Evolutionary conservation across 83 land plant species (phyloP).

Genomic region (Picea engelmannii): DNA sequence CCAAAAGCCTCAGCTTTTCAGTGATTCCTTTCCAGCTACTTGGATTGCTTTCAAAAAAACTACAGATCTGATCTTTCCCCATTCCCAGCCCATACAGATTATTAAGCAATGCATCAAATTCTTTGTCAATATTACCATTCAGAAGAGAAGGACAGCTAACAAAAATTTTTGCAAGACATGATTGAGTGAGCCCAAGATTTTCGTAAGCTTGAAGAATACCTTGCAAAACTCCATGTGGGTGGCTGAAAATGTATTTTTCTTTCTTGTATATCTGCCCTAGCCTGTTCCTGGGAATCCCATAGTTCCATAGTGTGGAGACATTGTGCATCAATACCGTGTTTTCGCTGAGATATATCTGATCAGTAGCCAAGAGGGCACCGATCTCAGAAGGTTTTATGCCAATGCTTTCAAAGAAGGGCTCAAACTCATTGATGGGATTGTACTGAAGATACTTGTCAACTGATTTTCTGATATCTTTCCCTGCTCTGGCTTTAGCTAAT

Average conservation of each 20-base stretch:
- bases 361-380: slow-evolving; percentile 27
- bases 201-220: no score
- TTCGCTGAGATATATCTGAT: slow-evolving; percentile 44
- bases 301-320: slow-evolving; percentile 40
- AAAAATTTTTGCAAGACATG: slow-evolving; percentile 23
- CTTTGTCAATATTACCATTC: slow-evolving; percentile 29
- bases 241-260: no score
- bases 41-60: slow-evolving; percentile 27
- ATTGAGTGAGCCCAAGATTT: no score
- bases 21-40: slow-evolving; percentile 36
- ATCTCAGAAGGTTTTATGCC: slow-evolving; percentile 52
- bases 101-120: slow-evolving; percentile 29
- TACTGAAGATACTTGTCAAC: slow-evolving; percentile 35
- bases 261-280: no score
- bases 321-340: slow-evolving; percentile 41
- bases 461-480: background rate
- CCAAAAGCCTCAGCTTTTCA: slow-evolving; percentile 26
- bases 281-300: slow-evolving; percentile 41
- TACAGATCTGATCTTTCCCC: slow-evolving; percentile 25
- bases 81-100: slow-evolving; percentile 28
- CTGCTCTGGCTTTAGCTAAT: slow-evolving; percentile 22
- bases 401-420: slow-evolving; percentile 71
- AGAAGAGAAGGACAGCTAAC: slow-evolving; percentile 39
- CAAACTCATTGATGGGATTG: slow-evolving; percentile 66
- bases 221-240: no score